Conservation (phyloP, 2,329 filamentous ascomycete genomes). For the Trichophyton verrucosum region DNA sequence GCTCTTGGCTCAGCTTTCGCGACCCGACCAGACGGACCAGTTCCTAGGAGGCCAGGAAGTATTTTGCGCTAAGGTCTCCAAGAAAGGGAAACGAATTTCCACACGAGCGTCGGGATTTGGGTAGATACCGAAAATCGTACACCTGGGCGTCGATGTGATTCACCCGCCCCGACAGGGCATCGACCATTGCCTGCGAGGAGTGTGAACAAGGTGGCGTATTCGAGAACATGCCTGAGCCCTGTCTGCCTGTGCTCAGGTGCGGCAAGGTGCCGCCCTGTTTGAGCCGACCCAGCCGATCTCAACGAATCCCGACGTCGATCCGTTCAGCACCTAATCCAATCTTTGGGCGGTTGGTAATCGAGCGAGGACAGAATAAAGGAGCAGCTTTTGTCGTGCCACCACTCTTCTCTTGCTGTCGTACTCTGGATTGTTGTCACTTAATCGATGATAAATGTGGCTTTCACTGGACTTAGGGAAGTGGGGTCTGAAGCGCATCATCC, state of each 20-base stretch:
- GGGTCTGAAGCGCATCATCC: neutral
- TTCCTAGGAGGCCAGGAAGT: neutral
- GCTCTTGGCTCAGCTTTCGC: neutral
- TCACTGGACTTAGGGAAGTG: neutral
- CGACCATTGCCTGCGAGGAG: neutral
- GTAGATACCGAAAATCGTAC: constrained; percentile 1
- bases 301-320: neutral
- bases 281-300: neutral
- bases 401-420: no score
- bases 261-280: neutral
- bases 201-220: neutral
- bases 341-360: neutral
- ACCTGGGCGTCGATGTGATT: neutral
- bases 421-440: neutral
- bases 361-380: neutral
- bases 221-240: constrained; percentile 4
- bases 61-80: neutral
- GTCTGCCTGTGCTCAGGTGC: neutral
- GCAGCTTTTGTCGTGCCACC: neutral
- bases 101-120: constrained; percentile 1
- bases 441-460: neutral
- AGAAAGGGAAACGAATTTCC: neutral
- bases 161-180: neutral
- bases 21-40: neutral
- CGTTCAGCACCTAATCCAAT: neutral